Base-by-base conservation (phyloP, 2,329 filamentous ascomycete genomes). In the Conoideocrella luteorostrata region DNA sequence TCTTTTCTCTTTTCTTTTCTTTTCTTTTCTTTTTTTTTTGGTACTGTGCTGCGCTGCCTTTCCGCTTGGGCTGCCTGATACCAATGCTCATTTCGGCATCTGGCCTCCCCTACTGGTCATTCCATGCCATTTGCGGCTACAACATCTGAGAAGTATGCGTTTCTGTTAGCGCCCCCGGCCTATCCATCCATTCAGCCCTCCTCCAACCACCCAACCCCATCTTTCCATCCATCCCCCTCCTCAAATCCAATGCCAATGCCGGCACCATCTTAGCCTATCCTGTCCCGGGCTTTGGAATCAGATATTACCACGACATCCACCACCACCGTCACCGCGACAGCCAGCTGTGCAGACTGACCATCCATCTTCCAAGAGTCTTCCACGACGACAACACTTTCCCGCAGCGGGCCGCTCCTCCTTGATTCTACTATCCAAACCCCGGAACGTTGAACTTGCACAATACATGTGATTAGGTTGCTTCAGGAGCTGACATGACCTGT, bases 401-500 rank as follows among this genome's bases (percentile, higher is more conserved):
- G n/a, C n/a, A n/a, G n/a, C n/a, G n/a, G n/a, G n/a, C n/a, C n/a
- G n/a, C n/a, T n/a, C n/a, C n/a, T n/a, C n/a, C n/a, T n/a, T n/a
- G n/a, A n/a, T n/a, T n/a, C n/a, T n/a, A n/a, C n/a, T n/a, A n/a
- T n/a, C 10, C 32, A 15, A 34, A 17, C 10, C n/a, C 18, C 18
- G 10, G 32, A 17, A 11, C 10, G 18, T 34, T 13, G 7, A 34
- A 10, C n/a, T 21, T 44, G 41, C 35, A 20, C 33, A 33, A 33
- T 21, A n/a, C n/a, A n/a, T n/a, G n/a, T n/a, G n/a, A n/a, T 9
- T 26, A 29, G n/a, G 10, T 34, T 26, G 26, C 29, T 43, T 46
- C 44, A 44, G 39, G 46, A 50, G 46, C 50, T 50, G 46, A 52
- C 38, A 44, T 50, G 46, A 44, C 37, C 39, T 34, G 32, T 36